Percentiles rank a stretch among this genome's conserved stretches.
These are phyloP conservation scores for Sporormia fimetaria DNA, from an alignment of 495 filamentous ascomycete species.

Conservation along the genomic window DNA sequence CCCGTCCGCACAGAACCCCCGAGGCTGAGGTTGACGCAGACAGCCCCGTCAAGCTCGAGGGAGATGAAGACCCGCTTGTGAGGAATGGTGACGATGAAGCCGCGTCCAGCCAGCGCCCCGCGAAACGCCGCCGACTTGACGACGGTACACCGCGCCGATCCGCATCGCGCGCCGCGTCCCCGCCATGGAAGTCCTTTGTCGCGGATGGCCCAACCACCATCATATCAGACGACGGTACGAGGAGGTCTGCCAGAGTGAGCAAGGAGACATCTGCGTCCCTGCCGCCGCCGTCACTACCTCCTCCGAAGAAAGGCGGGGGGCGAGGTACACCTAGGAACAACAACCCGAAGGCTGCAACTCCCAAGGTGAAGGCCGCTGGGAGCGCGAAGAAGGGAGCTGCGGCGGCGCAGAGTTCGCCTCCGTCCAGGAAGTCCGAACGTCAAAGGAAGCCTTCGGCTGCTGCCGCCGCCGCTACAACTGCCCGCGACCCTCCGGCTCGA, in stretches of 20 bases:
- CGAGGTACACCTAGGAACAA: too few species aligned
- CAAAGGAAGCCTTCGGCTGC: conserved; percentile 11
- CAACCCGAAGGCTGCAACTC: conserved; percentile 2
- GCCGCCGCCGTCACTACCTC: conserved; percentile 40
- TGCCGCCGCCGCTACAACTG: conserved; percentile 1
- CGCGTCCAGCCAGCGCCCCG: conserved; percentile 46
- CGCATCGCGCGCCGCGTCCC: conserved; percentile 50
- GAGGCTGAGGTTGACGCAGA: conserved; percentile 5
- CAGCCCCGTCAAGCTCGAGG: conserved; percentile 3
- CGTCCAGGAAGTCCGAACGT: conserved; percentile 17
- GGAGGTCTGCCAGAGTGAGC: conserved; percentile 42
- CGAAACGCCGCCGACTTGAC: conserved; percentile 62
- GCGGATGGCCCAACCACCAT: conserved; percentile 73
- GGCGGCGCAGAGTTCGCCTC: conserved; percentile 6
- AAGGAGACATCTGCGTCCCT: conserved; percentile 9
- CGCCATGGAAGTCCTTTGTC: conserved; percentile 86
- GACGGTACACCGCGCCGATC: conserved; percentile 40
- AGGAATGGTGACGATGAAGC: conserved; percentile 25
- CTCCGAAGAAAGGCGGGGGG: too few species aligned
- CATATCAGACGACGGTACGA: conserved; percentile 66
- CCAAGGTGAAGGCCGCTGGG: conserved; percentile 4
- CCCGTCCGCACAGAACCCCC: not conserved
- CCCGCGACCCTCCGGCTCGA: not conserved
- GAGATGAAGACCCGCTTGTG: conserved; percentile 7
- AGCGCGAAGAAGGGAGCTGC: conserved; percentile 11